Evolutionary conservation across 176 grass and related monocot species (phyloP), one percentile per base, ranked within the genome.

Genomic region (Phoenix roebelenii): DNA sequence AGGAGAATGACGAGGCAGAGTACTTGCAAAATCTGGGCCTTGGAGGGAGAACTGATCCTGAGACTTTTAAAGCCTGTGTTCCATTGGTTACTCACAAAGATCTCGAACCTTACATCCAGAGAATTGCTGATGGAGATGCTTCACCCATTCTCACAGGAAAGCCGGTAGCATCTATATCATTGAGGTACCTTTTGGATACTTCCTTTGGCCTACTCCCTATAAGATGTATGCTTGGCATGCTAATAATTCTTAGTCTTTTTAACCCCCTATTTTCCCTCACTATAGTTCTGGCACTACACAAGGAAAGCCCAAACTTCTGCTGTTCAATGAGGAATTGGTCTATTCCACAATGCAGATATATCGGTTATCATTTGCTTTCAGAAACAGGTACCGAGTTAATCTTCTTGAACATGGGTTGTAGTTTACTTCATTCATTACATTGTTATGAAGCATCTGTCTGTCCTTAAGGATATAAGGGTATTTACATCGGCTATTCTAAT

Each of bases 331-430:
- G 49, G 85, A 89, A 59, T 70, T 95, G 22, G 76, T 89, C 64
- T 79, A 89, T 50, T 80, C 79, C 23, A 86, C 90, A 26, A 89
- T 95, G 85, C 85, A 95, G 78, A 89, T 83, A 54, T 95, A 95
- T 75, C 26, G 67, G 1, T 71, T 65, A 16, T 95, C 90, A 64
- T 95, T 81, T 76, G 85, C 90, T 3, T 89, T 85, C 71, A 75
- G 89, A 58, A 85, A 95, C 79, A 80, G 89, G 77, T 80, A 68
- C 17, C 5, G 15, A 22, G 1, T 7, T 35, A 35, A 35, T 35
- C 32, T 35, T 9, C 32, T 1, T 9, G 1, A 39, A 12, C 35
- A 9, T 39, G 7, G 35, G 7, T 39, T 12, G 5, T 39, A 39
- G 10, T 39, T 39, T 12, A 12, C 9, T 39, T 10, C 9, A 7